phyloP scores from a whole-genome alignment of 2,329 filamentous ascomycete genomes.

The Dactylellina leptospora region DNA sequence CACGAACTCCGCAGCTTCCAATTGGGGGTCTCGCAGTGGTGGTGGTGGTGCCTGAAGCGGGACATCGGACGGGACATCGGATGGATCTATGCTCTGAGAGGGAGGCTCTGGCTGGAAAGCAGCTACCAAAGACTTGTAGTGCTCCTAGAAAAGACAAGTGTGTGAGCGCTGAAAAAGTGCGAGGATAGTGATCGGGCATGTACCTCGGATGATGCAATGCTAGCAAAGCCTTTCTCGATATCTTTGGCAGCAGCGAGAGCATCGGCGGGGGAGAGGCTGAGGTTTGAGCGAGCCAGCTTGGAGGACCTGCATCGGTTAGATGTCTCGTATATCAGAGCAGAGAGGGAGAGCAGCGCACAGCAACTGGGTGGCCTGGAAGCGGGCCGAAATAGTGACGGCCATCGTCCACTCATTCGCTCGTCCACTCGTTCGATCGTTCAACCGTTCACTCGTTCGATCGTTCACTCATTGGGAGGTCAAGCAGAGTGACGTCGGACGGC shows the following conservation, averaged over 20 bases:
- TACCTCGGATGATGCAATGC: constrained; percentile 46
- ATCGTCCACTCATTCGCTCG: too few species aligned
- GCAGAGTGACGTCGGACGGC: too few species aligned
- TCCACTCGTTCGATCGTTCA: too few species aligned
- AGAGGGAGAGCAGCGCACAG: constrained; percentile 13
- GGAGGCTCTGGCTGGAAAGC: constrained; percentile 40
- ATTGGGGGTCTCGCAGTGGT: neutral
- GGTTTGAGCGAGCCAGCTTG: constrained; percentile 31
- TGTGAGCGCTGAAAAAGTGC: neutral
- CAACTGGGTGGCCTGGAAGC: constrained; percentile 39
- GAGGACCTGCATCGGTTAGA: constrained; percentile 16
- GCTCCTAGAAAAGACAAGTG: constrained; percentile 15
- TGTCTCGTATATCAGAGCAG: neutral
- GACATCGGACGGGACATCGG: too few species aligned
- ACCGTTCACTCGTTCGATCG: too few species aligned
- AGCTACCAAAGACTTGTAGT: constrained; percentile 41
- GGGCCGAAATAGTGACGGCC: constrained; percentile 48
- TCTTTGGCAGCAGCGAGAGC: constrained; percentile 39
- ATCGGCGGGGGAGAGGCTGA: constrained; percentile 19
- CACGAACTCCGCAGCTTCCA: constrained; percentile 6
- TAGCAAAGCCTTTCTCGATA: constrained; percentile 37
- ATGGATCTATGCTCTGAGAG: neutral
- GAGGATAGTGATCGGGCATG: neutral
- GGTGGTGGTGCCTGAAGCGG: neutral
- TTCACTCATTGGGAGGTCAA: too few species aligned